Evolutionary conservation across 495 filamentous ascomycete species (phyloP), one percentile per base, ranked within the genome.

Genomic region (Talaromyces borbonicus): DNA sequence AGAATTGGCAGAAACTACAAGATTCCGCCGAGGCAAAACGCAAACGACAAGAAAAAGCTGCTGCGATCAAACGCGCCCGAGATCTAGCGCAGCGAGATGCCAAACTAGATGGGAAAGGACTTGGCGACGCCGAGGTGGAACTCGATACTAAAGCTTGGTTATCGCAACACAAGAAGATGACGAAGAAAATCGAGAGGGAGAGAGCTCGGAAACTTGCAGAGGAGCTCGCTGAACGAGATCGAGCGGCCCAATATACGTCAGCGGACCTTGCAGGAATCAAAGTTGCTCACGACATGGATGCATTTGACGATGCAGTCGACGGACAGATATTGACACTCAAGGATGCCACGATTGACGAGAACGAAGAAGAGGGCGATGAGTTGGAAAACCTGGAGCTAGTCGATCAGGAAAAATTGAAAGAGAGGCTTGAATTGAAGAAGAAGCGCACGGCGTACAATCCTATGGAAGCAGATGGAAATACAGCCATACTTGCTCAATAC

Each of bases 341-440:
- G 51, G 92, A 98, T 61, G 78, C 85, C 0, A 85, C 82, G 3
- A 81, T 98, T 38, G 81, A 85, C 43, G 80, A 87, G 49, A 81
- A 89, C 30, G 87, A 93, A 46, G 87, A 87, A 22, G 90, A 93
- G 47, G 90, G 83, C 11, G 92, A 98, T 56, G 90, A 96, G 62
- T 73, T 98, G 22, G 84, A 97, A 59, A 87, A 90, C 55, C 49
- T 84, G n/a, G 72, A 83, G 4, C 56, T 97, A 49, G 74, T 73
- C 27, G 92, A 92, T 53, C 74, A 75, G 48, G 90, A 96, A 57
- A 84, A 74, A 56, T 64, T 90, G 22, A 69, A 74, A 14, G 84
- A 95, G 61, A 81, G 73, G 55, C 65, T 94, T 12, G 80, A 90
- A 43, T 63, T 90, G 37, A 95, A 96, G 72, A 95, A 92, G 77